Base-by-base conservation (phyloP, 2,329 filamentous ascomycete genomes). In the Orbilia brochopaga region DNA sequence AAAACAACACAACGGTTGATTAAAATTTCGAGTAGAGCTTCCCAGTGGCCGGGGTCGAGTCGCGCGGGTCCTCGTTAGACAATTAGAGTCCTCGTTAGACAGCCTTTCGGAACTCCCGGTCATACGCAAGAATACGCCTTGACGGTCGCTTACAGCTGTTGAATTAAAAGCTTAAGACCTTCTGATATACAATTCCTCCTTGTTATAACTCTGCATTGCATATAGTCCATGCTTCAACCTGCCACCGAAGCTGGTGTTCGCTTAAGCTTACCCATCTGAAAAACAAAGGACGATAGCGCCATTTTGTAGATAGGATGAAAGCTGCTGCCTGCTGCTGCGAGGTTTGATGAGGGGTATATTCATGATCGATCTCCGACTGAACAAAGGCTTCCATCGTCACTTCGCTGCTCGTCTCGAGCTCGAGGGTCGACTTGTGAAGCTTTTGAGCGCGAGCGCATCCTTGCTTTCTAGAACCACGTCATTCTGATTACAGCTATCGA, bases 1-100 rank as follows among this genome's bases (percentile, higher is more conserved):
- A 48, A 48, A 48, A 19, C 44, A 48, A 48, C 44, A 48, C 44
- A 48, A 48, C 17, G 37, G 37, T 32, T 32, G 8, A 32, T 32
- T 8, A 32, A 8, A 32, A 32, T 32, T 32, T 32, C 8, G 4
- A n/a, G n/a, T 8, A 32, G 27, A 32, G 27, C 5, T 5, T 44
- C 40, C 40, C 40, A 44, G 40, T 15, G 11, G 11, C 40, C 40
- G 4, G 17, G 40, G 11, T 32, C 27, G 27, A 32, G 8, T 32
- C 27, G 4, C 4, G 4, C 27, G 27, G 4, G 8, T 32, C 8
- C 27, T 32, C 27, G 27, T 32, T 32, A n/a, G n/a, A n/a, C n/a
- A n/a, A n/a, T n/a, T n/a, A 19, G 7, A 23, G 19, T 48, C 19
- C 17, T 42, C 37, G 37, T 17, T 17, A 42, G 44, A 48, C 44